A percentile compares a stretch with the other conserved stretches of the same genome.
phyloP scores from a whole-genome alignment of 2,329 filamentous ascomycete genomes.

The Ophiosphaerella korrae region DNA sequence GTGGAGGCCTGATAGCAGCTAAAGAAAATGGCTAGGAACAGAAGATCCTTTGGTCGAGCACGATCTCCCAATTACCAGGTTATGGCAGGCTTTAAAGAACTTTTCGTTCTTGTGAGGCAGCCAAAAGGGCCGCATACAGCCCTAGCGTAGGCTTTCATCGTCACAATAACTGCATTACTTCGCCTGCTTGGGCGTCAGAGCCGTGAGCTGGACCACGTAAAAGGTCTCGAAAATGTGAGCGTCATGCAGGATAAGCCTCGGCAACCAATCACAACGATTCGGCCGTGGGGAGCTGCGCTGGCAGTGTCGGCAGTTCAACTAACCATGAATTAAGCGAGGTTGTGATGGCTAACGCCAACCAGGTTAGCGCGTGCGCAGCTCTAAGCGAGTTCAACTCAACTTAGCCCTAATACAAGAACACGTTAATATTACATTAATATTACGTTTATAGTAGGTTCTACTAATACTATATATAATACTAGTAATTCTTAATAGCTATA shows the following conservation, averaged over 20 bases:
- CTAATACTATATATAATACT: no score
- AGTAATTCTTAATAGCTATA: no score
- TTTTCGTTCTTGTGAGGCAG: neutral
- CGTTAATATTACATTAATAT: no score
- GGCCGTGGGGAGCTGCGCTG: slow-evolving; percentile 7
- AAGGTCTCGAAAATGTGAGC: neutral
- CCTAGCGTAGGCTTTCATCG: slow-evolving; percentile 2
- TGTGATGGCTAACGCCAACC: no score
- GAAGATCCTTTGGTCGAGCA: neutral
- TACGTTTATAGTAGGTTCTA: no score
- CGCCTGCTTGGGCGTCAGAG: neutral
- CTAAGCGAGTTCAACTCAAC: no score
- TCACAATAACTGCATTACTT: neutral
- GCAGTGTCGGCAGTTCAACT: no score
- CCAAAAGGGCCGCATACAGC: neutral
- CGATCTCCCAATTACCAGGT: neutral
- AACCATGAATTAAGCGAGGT: no score
- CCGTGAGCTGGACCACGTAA: neutral
- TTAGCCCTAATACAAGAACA: no score
- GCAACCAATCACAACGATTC: slow-evolving; percentile 5
- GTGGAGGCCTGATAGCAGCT: neutral
- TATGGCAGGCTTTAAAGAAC: neutral
- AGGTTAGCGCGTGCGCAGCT: no score
- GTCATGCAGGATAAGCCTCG: slow-evolving; percentile 9
- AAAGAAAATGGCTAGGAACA: neutral